Evolutionary conservation across 2,329 filamentous ascomycete species (phyloP).

Genomic region (Xylariaceae sp.): DNA sequence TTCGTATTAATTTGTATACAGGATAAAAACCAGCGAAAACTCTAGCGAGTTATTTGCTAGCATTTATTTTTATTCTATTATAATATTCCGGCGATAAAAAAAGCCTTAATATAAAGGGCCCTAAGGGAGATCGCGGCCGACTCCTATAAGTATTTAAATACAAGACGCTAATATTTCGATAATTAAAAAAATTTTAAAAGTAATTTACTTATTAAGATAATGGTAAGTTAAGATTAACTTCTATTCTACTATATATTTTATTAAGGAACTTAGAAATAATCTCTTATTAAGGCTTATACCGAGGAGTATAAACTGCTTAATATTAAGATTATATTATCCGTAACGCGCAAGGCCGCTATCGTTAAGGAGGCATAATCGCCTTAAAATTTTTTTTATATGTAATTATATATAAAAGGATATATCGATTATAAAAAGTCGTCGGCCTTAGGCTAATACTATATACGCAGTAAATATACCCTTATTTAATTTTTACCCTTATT

Average conservation of each 20-base stretch:
- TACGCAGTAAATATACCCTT: background rate
- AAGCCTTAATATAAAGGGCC: background rate
- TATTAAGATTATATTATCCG: too few relatives aligned
- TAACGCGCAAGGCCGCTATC: too few relatives aligned
- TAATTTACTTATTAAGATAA: background rate
- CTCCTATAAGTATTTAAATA: background rate
- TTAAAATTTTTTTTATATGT: background rate
- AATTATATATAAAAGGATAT: background rate
- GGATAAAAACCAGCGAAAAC: background rate
- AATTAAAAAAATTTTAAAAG: background rate
- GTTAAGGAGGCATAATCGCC: slow-evolving; percentile 1
- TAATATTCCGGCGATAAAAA: background rate
- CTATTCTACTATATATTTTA: background rate
- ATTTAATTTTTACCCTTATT: background rate
- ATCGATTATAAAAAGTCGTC: background rate
- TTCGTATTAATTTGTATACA: background rate
- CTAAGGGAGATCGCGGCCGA: background rate
- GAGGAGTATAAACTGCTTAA: background rate
- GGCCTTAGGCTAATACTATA: background rate
- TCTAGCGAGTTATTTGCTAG: background rate
- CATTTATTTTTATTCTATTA: background rate
- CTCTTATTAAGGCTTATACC: background rate
- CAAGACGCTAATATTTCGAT: background rate
- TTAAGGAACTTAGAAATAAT: background rate
- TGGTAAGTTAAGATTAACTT: background rate